These are phyloP conservation scores for Monosporascus sp. DNA, from an alignment of 2,329 filamentous ascomycete species.

Conservation along the genomic window DNA sequence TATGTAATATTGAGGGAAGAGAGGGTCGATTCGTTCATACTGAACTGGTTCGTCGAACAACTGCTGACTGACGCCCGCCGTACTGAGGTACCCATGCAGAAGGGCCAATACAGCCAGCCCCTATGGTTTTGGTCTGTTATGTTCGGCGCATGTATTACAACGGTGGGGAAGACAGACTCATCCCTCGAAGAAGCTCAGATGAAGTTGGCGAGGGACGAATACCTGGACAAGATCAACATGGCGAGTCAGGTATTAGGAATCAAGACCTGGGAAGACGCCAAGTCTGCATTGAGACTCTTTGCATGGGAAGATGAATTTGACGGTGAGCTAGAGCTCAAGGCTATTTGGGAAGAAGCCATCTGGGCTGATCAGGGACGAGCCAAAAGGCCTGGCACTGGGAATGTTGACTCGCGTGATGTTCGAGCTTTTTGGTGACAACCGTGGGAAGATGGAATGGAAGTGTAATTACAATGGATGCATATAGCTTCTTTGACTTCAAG, in stretches of 20 bases:
- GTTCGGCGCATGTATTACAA: constrained; percentile 38
- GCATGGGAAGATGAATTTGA: constrained; percentile 36
- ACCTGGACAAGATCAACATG: constrained; percentile 36
- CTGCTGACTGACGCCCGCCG: constrained; percentile 38
- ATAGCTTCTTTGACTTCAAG: too few species aligned
- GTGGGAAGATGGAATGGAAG: not conserved
- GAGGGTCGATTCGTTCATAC: constrained; percentile 36
- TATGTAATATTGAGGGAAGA: constrained; percentile 38
- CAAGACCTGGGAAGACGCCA: constrained; percentile 34
- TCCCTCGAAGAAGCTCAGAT: constrained; percentile 32
- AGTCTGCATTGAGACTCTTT: constrained; percentile 31
- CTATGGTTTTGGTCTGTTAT: constrained; percentile 43
- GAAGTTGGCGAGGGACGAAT: constrained; percentile 31
- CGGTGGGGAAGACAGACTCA: constrained; percentile 31
- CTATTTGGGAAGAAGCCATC: constrained; percentile 37
- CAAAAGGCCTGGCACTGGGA: constrained; percentile 8
- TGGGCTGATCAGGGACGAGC: constrained; percentile 18
- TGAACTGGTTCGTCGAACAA: constrained; percentile 42
- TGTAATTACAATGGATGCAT: not conserved
- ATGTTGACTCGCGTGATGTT: constrained; percentile 2
- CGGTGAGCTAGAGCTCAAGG: constrained; percentile 33
- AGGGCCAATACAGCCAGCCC: constrained; percentile 36
- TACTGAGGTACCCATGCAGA: constrained; percentile 34
- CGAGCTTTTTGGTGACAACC: constrained; percentile 6
- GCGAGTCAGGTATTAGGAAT: constrained; percentile 33